Evolutionary conservation across 805 yeast genomes (phyloP), one percentile per base, ranked within the genome.

Genomic region (Wickerhamomyces kurtzmanii): DNA sequence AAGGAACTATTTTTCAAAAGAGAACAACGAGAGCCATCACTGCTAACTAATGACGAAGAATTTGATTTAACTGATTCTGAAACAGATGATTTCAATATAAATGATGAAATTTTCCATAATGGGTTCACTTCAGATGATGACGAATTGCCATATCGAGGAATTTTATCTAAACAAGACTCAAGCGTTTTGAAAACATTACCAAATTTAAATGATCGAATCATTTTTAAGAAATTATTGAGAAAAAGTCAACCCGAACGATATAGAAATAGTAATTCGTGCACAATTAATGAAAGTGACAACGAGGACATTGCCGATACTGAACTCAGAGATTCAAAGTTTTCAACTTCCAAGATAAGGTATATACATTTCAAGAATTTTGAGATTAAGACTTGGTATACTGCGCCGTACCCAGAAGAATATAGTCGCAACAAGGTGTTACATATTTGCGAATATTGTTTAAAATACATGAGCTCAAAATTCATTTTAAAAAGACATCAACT

Each of bases 371-470:
- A 85, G 20, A 67, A 68, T 24, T 71, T 56, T 49, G 86, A 80
- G 47, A 82, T 91, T 16, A 81, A 79, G 34, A 83, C 96, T 0
- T 85, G 96, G 95, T 87, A 82, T 52, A 71, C 82, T 4, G 76
- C 96, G 1, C 97, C 97, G 2, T 91, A 83, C 47, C 96, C 97
- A 0, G 86, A 81, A 34, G 91, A 83, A 44, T 83, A 75, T 44
- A 71, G 83, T 23, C 65, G 64, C 17, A 68, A 74, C 25, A 59
- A 60, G 23, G 66, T 75, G 3, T 56, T 91, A 25, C 76, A 75
- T 44, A 67, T 89, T 11, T 91, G 97, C 53, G 91, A 85, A 38
- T 74, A 65, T 42, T 91, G 97, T 48, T 54, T 89, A 32, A 76
- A 80, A 53, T 87, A 84, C 47, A 75, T 75, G 72, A 65, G 66